Conservation (phyloP, 768 basidiomycete genomes). For the Boletus coccyginus region DNA sequence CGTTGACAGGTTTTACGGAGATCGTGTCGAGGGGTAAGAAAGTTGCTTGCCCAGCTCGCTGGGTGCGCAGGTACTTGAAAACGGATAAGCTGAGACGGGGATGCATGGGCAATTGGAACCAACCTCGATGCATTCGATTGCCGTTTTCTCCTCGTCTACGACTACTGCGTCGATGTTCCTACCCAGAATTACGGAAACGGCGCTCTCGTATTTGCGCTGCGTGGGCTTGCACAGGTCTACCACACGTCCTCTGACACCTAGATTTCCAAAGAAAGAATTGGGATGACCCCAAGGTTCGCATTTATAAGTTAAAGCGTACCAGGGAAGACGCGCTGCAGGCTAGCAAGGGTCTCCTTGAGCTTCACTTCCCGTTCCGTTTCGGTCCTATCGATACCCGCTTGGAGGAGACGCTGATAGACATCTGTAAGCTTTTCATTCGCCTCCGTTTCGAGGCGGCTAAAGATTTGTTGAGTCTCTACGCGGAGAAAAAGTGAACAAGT, state of each 20-base stretch:
- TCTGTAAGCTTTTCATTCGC: slow-evolving; percentile 88
- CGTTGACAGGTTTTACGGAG: slow-evolving; percentile 89
- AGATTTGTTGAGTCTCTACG: not conserved
- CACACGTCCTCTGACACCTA: slow-evolving; percentile 90
- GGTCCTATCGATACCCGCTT: slow-evolving; percentile 85
- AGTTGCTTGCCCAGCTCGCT: slow-evolving; percentile 93
- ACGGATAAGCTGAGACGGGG: not conserved
- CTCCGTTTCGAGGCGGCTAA: slow-evolving; percentile 86
- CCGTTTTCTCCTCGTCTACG: slow-evolving; percentile 95
- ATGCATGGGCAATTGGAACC: slow-evolving; percentile 7
- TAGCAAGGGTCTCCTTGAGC: slow-evolving; percentile 83
- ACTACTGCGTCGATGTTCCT: slow-evolving; percentile 95
- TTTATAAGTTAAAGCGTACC: slow-evolving; percentile 40
- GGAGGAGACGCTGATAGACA: slow-evolving; percentile 78
- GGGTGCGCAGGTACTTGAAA: slow-evolving; percentile 87
- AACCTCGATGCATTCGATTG: slow-evolving; percentile 96
- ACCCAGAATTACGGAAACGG: slow-evolving; percentile 89
- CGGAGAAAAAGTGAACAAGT: not conserved
- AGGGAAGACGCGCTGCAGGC: slow-evolving; percentile 86
- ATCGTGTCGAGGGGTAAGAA: slow-evolving; percentile 99
- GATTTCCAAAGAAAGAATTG: not conserved
- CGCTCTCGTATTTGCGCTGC: slow-evolving; percentile 86
- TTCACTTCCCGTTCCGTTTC: slow-evolving; percentile 82
- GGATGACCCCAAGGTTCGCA: not conserved
- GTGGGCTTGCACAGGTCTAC: slow-evolving; percentile 95